Conservation (phyloP, 768 basidiomycete species). For the Boletellus sp. region DNA sequence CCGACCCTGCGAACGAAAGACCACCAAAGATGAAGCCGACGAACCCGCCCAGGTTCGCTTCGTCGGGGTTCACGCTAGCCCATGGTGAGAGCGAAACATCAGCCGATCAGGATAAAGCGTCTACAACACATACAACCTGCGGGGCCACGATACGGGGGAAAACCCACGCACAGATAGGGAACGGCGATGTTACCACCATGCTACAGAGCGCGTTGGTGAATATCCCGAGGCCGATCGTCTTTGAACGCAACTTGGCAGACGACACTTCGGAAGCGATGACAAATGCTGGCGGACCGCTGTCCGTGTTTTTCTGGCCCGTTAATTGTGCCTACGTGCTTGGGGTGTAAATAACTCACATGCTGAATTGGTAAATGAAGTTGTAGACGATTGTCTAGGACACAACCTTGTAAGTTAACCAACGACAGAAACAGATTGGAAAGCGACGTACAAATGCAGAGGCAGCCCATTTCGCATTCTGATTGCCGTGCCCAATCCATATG, state of each 20-base stretch:
- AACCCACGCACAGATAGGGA: conserved; percentile 26
- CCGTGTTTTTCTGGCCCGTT: neutral
- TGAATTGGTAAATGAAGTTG: conserved; percentile 27
- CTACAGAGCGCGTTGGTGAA: conserved; percentile 23
- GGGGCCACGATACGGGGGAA: too few relatives aligned
- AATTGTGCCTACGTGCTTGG: neutral
- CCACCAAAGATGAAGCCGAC: too few relatives aligned
- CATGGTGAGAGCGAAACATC: too few relatives aligned
- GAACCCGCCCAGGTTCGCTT: too few relatives aligned
- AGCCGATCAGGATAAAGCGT: neutral
- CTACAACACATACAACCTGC: too few relatives aligned
- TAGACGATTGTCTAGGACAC: conserved; percentile 33
- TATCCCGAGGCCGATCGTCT: conserved; percentile 26
- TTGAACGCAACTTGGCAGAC: conserved; percentile 29
- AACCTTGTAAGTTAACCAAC: neutral
- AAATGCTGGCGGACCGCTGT: conserved; percentile 26
- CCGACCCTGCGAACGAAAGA: conserved; percentile 17
- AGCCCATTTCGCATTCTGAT: conserved; percentile 18
- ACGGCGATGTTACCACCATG: conserved; percentile 26
- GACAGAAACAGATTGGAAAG: too few relatives aligned
- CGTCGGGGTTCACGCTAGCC: too few relatives aligned
- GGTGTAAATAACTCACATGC: conserved; percentile 15
- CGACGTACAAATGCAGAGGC: conserved; percentile 21
- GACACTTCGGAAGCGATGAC: conserved; percentile 29
- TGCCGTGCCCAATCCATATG: conserved; percentile 18